Conservation (phyloP, 345 rosid genomes). For the Acer campestre region DNA sequence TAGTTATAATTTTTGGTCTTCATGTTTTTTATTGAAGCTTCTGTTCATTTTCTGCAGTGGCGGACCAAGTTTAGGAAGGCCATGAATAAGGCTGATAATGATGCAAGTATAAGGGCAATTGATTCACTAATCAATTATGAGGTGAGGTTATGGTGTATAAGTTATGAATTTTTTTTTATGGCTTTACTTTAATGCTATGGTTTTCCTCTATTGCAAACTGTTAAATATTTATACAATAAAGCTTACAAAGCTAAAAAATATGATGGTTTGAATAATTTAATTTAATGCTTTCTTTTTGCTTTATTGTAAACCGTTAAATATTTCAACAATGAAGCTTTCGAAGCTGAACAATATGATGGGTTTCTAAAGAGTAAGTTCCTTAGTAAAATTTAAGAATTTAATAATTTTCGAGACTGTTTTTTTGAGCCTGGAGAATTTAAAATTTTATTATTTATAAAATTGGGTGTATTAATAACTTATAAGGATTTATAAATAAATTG, state of each 20-base stretch:
- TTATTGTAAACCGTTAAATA: slow-evolving; percentile 86
- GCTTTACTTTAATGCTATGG: slow-evolving; percentile 1
- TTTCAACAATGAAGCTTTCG: slow-evolving; percentile 92
- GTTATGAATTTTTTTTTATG: slow-evolving; percentile 7
- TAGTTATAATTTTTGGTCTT: slow-evolving; percentile 14
- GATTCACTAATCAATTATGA: slow-evolving; percentile 99
- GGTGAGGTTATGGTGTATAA: slow-evolving; percentile 41
- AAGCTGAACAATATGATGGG: slow-evolving; percentile 89
- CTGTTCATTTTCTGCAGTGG: slow-evolving; percentile 63
- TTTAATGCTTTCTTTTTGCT: slow-evolving; percentile 12
- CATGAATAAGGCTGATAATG: slow-evolving; percentile 99
- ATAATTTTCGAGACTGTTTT: too few relatives aligned
- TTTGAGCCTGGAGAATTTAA: too few relatives aligned
- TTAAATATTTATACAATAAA: slow-evolving; percentile 96
- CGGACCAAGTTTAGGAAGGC: slow-evolving; percentile 94
- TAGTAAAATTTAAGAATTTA: too few relatives aligned
- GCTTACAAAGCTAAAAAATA: slow-evolving; percentile 81
- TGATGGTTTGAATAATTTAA: slow-evolving; percentile 41
- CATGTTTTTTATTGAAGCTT: slow-evolving; percentile 19
- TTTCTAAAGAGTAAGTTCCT: slow-evolving; percentile 82
- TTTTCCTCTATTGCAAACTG: slow-evolving; percentile 62
- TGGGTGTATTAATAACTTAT: too few relatives aligned
- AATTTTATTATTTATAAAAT: too few relatives aligned
- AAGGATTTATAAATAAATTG: too few relatives aligned
- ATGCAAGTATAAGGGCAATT: slow-evolving; percentile 91